Percentiles rank a stretch among this genome's conserved stretches.
These are phyloP conservation scores for Gossypium schwendimanii DNA, from an alignment of 441 rosid genomes.

Conservation along the genomic window DNA sequence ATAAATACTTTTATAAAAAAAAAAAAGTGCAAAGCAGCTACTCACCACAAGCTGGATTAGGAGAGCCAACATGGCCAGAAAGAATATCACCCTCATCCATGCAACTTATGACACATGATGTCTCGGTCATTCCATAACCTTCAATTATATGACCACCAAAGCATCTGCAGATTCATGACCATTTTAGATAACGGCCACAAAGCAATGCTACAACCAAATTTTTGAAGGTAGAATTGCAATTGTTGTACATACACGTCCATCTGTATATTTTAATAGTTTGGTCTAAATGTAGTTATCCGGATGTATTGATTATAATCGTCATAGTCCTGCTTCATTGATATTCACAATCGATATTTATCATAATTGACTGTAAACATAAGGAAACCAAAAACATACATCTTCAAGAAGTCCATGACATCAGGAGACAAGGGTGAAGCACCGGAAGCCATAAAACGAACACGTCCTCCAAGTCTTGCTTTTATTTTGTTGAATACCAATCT, in stretches of 20 bases:
- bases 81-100: constrained; percentile 75
- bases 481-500: constrained; percentile 94
- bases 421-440: constrained; percentile 99
- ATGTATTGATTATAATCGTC: too few relatives aligned
- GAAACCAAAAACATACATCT: constrained; percentile 53
- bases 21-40: background rate
- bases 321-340: too few relatives aligned
- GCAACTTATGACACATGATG: constrained; percentile 67
- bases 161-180: constrained; percentile 51
- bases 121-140: constrained; percentile 99
- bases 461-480: constrained; percentile 85
- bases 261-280: too few relatives aligned
- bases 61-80: constrained; percentile 93
- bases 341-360: background rate
- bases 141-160: constrained; percentile 70
- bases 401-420: constrained; percentile 89
- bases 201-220: too few relatives aligned
- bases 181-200: background rate
- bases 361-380: background rate
- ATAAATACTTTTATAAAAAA: too few relatives aligned
- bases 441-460: constrained; percentile 71
- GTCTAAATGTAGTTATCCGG: too few relatives aligned
- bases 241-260: too few relatives aligned
- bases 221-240: too few relatives aligned
- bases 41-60: constrained; percentile 93